These are phyloP conservation scores for Boletus vermiculosoides DNA, from an alignment of 768 basidiomycete species.

Conservation along the genomic window DNA sequence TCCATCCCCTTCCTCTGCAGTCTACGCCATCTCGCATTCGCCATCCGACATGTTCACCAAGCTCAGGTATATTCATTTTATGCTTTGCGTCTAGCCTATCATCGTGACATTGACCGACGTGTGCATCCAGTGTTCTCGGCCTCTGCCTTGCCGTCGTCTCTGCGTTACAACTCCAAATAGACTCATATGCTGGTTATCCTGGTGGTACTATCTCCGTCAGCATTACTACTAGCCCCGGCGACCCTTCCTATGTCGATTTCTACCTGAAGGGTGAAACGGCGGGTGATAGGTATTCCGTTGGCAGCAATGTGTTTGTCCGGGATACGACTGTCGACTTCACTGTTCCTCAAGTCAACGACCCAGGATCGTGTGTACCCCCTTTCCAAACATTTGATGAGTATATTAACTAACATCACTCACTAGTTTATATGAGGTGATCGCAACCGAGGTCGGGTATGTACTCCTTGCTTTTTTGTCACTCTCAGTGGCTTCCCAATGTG, in stretches of 20 bases:
- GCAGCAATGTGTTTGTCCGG: fast-evolving
- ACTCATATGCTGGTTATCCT: too few relatives aligned
- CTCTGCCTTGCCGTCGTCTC: not conserved
- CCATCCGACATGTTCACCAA: too few relatives aligned
- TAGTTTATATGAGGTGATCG: not conserved
- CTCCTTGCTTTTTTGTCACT: not conserved
- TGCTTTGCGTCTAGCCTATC: too few relatives aligned
- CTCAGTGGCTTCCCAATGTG: not conserved
- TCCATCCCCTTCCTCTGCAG: too few relatives aligned
- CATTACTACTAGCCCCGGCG: not conserved
- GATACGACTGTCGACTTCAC: fast-evolving
- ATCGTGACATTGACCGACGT: not conserved
- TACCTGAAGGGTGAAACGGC: fast-evolving
- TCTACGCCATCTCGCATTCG: too few relatives aligned
- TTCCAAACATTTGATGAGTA: not conserved
- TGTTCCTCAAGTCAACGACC: not conserved
- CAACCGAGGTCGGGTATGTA: not conserved
- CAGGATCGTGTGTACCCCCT: not conserved
- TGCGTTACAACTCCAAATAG: not conserved
- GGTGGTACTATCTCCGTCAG: not conserved
- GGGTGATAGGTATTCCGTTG: not conserved
- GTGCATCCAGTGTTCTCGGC: not conserved
- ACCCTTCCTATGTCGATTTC: not conserved
- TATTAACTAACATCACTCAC: not conserved
- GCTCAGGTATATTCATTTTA: too few relatives aligned